phyloP scores from a whole-genome alignment of 441 rosid species.

The Populus tomentosa region DNA sequence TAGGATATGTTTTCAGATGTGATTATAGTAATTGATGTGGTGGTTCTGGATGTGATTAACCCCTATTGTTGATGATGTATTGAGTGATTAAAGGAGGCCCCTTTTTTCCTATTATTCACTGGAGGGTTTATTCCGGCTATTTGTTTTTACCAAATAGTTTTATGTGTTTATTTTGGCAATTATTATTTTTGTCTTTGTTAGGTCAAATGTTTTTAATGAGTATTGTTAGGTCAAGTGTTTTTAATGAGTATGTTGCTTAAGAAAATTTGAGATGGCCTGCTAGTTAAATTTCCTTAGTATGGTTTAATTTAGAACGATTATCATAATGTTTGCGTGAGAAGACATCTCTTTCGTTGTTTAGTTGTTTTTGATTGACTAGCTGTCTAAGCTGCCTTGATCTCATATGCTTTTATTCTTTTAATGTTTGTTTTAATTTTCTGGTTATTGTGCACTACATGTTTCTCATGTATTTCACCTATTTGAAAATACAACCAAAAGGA shows the following conservation, averaged over 20 bases:
- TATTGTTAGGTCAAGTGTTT: neutral
- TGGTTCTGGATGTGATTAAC: neutral
- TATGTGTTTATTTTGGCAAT: too few relatives aligned
- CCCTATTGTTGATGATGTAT: neutral
- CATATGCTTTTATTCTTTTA: conserved; percentile 1
- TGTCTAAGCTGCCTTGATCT: neutral
- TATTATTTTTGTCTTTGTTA: neutral
- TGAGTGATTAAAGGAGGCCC: neutral
- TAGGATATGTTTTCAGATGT: neutral
- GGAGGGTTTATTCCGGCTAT: neutral
- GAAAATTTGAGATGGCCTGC: neutral
- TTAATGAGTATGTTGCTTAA: neutral
- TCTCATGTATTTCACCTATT: neutral
- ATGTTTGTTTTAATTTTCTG: neutral
- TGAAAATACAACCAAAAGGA: conserved; percentile 14
- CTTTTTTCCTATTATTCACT: neutral
- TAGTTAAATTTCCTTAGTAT: neutral
- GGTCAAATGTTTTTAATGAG: too few relatives aligned
- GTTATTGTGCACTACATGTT: neutral
- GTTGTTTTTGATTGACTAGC: neutral
- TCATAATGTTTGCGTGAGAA: neutral
- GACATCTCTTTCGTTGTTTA: neutral
- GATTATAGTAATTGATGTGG: neutral
- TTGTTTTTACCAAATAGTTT: neutral
- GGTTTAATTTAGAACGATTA: neutral